Conservation (phyloP, 306 rosid species). For the Cucurbita moschata region DNA sequence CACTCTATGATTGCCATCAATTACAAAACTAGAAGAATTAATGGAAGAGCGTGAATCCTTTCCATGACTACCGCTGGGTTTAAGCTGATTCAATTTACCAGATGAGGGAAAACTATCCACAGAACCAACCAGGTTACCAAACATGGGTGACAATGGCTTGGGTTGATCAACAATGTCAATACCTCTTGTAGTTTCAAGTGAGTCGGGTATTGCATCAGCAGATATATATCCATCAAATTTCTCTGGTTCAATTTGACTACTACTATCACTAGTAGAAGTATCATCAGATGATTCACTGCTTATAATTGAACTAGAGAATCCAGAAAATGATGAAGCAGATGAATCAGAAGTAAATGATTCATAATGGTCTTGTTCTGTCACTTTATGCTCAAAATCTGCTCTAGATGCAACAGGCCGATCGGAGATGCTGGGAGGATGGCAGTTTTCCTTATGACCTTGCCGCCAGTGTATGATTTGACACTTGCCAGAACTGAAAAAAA, state of each 20-base stretch:
- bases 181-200: conserved; percentile 13
- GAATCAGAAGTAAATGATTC: conserved; percentile 35
- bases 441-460: conserved; percentile 81
- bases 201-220: conserved; percentile 28
- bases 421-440: conserved; percentile 35
- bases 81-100: conserved; percentile 22
- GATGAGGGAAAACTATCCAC: conserved; percentile 25
- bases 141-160: conserved; percentile 59
- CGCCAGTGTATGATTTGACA: conserved; percentile 93
- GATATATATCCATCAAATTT: conserved; percentile 33
- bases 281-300: conserved; percentile 57
- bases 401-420: conserved; percentile 9
- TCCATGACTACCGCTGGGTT: conserved; percentile 21
- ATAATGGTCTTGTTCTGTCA: conserved; percentile 18
- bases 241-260: conserved; percentile 41
- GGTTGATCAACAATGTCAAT: conserved; percentile 19
- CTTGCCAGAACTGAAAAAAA: conserved; percentile 55
- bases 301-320: conserved; percentile 44
- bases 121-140: conserved; percentile 59
- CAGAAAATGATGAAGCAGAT: conserved; percentile 62
- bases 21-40: conserved; percentile 16
- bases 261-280: conserved; percentile 55
- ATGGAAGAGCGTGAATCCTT: conserved; percentile 16
- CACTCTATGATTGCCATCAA: conserved; percentile 8
- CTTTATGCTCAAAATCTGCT: conserved; percentile 20